Conservation (phyloP, 2,329 filamentous ascomycete genomes). For the Aureobasidium musti region DNA sequence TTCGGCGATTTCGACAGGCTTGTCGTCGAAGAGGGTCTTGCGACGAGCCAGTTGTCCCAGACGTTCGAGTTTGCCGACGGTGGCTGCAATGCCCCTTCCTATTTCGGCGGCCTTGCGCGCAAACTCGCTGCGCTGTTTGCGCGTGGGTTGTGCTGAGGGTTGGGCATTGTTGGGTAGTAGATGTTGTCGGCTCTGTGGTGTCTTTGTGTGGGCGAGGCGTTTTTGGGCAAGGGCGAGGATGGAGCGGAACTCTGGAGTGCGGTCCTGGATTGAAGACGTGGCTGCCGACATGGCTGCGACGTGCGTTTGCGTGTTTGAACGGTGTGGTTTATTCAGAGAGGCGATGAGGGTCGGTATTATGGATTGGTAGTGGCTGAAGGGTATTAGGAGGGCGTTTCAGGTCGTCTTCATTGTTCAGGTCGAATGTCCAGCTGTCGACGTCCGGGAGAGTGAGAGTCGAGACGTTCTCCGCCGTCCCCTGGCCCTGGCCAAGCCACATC, state of each 20-base stretch:
- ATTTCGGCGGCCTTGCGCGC: conserved; percentile 89
- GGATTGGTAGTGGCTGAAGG: background rate
- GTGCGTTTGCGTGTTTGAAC: background rate
- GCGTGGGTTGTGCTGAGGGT: conserved; percentile 37
- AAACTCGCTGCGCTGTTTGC: conserved; percentile 75
- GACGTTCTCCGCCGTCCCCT: background rate
- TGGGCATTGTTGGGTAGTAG: conserved; percentile 58
- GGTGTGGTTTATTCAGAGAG: background rate
- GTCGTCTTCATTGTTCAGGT: conserved; percentile 13
- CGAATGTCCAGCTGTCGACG: background rate
- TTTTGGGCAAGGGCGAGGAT: conserved; percentile 81
- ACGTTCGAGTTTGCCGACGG: conserved; percentile 93
- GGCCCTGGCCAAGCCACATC: conserved; percentile 13
- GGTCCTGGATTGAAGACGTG: conserved; percentile 82
- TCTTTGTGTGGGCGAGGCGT: conserved; percentile 68
- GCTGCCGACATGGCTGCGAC: conserved; percentile 33
- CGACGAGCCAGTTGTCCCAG: conserved; percentile 91
- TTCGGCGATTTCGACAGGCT: conserved; percentile 94
- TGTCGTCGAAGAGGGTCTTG: conserved; percentile 95
- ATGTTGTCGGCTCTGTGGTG: conserved; percentile 73
- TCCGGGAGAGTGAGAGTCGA: conserved; percentile 1
- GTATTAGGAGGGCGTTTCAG: background rate
- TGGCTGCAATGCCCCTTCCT: conserved; percentile 83
- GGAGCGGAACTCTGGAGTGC: conserved; percentile 90
- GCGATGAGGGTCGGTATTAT: background rate